Evolutionary conservation across 345 rosid genomes (phyloP).

Genomic region (Punica granatum): DNA sequence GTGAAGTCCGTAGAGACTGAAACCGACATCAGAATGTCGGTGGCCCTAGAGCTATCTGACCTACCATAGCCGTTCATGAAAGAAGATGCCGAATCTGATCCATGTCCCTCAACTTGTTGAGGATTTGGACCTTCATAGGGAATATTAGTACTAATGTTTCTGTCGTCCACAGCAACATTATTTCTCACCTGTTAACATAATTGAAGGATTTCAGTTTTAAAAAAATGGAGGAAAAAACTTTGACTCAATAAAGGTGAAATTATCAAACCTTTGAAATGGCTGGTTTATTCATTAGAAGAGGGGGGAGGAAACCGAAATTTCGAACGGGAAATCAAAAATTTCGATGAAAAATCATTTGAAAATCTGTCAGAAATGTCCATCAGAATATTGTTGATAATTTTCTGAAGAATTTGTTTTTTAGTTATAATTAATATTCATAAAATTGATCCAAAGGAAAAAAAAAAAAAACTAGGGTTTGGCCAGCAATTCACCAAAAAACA

Average conservation of each 20-base stretch:
- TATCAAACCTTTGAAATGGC: not conserved
- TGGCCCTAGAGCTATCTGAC: not conserved
- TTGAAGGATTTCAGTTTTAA: not conserved
- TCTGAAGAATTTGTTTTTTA: no score
- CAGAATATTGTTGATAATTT: no score
- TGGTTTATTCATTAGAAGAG: no score
- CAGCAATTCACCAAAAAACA: no score
- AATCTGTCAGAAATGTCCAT: no score
- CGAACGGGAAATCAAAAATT: no score
- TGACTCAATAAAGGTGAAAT: not conserved
- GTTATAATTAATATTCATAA: no score
- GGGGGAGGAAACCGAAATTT: no score
- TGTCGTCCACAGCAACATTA: not conserved
- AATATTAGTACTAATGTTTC: not conserved
- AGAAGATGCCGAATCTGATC: not conserved
- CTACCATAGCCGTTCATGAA: not conserved
- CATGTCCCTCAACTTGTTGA: not conserved
- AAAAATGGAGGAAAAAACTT: no score
- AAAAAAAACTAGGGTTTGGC: no score
- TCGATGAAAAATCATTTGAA: no score
- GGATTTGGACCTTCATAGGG: not conserved
- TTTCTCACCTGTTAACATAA: not conserved
- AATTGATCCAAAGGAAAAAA: no score
- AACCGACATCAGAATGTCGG: conserved; percentile 8
- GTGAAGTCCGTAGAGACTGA: conserved; percentile 3